Conservation (phyloP, 2,329 filamentous ascomycete species). For the Aspergillus fijiensis region DNA sequence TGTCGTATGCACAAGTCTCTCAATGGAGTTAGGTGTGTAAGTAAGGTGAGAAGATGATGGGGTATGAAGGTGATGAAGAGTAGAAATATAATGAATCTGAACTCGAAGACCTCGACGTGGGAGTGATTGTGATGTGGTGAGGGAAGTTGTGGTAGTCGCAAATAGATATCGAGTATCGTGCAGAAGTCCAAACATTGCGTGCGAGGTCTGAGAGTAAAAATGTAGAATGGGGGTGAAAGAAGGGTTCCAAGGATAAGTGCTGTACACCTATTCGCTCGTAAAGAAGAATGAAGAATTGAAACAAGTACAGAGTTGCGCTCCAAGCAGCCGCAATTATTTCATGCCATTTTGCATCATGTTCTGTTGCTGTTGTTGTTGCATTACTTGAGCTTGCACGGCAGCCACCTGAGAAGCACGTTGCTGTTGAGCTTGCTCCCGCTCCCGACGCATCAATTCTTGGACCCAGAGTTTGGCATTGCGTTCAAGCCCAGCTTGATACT, state of each 20-base stretch:
- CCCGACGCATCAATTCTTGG: constrained; percentile 40
- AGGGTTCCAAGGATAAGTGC: neutral
- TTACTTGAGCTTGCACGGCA: constrained; percentile 34
- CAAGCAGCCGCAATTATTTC: constrained; percentile 25
- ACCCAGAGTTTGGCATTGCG: constrained; percentile 39
- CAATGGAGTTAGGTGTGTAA: constrained; percentile 13
- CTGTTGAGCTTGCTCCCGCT: constrained; percentile 35
- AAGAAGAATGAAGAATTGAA: neutral
- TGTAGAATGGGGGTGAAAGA: neutral
- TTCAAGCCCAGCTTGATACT: constrained; percentile 39
- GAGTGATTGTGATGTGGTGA: neutral
- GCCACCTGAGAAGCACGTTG: constrained; percentile 33
- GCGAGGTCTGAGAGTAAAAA: neutral
- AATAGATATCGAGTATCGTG: neutral
- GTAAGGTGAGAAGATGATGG: neutral
- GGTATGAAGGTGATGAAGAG: neutral
- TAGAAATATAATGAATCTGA: neutral
- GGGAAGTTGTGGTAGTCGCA: neutral
- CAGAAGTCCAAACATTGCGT: neutral
- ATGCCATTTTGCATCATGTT: constrained; percentile 46
- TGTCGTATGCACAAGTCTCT: constrained; percentile 14
- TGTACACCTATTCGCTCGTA: neutral
- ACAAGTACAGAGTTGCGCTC: neutral
- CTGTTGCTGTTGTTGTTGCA: constrained; percentile 41
- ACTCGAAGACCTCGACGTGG: neutral